Conservation (phyloP, 75 land plant genomes). For the Isoetes taiwanensis region DNA sequence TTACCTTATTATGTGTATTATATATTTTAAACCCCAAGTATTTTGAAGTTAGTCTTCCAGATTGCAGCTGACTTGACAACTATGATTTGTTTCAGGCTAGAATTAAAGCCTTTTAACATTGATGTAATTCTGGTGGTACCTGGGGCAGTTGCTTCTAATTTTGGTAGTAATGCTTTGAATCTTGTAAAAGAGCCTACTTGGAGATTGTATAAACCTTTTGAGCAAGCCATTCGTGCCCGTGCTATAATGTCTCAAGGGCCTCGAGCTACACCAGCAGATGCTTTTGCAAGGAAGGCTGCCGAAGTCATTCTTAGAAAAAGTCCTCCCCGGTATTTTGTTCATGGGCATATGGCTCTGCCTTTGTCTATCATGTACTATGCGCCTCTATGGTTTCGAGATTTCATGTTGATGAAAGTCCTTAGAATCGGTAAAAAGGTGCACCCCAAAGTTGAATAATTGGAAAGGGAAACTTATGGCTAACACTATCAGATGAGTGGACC, state of each 20-base stretch:
- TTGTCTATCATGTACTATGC: constrained; percentile 41
- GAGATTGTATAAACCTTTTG: constrained; percentile 65
- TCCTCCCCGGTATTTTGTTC: constrained; percentile 52
- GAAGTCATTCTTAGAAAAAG: constrained; percentile 40
- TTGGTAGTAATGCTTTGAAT: constrained; percentile 38
- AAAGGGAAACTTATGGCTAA: no score
- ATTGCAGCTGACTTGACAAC: no score
- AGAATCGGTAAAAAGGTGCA: no score
- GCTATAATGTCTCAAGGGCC: constrained; percentile 37
- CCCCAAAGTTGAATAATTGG: no score
- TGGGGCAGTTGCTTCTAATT: constrained; percentile 64
- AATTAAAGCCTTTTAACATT: constrained; percentile 57
- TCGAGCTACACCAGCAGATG: constrained; percentile 54
- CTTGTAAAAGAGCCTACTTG: constrained; percentile 46
- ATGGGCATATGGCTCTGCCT: constrained; percentile 40
- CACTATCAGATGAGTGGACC: no score
- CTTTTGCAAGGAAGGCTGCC: constrained; percentile 65
- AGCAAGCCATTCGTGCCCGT: constrained; percentile 34
- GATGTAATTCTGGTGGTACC: constrained; percentile 71
- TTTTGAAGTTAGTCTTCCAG: no score
- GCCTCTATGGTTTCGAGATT: constrained; percentile 53
- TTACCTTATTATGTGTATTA: no score
- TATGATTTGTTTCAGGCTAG: constrained; percentile 71
- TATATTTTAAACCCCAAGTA: no score
- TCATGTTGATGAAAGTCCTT: constrained; percentile 16